Evolutionary conservation across 805 yeast genomes (phyloP).

Genomic region (Candida quercuum): DNA sequence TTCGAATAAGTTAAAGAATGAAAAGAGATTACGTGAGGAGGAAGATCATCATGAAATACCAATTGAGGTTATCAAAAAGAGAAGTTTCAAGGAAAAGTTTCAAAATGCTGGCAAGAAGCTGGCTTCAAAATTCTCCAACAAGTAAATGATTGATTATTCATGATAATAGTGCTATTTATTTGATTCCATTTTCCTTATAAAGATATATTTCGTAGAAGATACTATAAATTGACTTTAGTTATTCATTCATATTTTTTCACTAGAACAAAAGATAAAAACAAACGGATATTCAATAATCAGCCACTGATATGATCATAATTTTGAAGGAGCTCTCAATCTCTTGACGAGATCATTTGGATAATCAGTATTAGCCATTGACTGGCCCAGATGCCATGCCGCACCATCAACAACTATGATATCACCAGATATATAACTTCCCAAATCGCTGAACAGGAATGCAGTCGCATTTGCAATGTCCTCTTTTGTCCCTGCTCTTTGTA

Average conservation of each 20-base stretch:
- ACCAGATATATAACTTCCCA: constrained; percentile 75
- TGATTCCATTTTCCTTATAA: no score
- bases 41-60: neutral
- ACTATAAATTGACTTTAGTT: neutral
- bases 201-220: no score
- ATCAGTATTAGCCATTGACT: constrained; percentile 25
- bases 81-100: constrained; percentile 3
- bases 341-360: constrained; percentile 40
- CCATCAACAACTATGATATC: constrained; percentile 83
- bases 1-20: neutral
- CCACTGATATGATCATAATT: constrained; percentile 25
- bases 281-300: no score
- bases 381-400: constrained; percentile 80
- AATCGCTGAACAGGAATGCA: constrained; percentile 76
- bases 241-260: neutral
- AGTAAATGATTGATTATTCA: no score
- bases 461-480: constrained; percentile 86
- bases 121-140: constrained; percentile 3
- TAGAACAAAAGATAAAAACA: no score
- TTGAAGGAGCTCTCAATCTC: constrained; percentile 28
- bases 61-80: neutral
- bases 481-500: constrained; percentile 64
- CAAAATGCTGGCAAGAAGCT: constrained; percentile 9
- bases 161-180: no score
- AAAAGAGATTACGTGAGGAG: constrained; percentile 2